These are phyloP conservation scores for Meyerozyma smithsonii DNA, from an alignment of 1,139 yeast species.

Conservation along the genomic window DNA sequence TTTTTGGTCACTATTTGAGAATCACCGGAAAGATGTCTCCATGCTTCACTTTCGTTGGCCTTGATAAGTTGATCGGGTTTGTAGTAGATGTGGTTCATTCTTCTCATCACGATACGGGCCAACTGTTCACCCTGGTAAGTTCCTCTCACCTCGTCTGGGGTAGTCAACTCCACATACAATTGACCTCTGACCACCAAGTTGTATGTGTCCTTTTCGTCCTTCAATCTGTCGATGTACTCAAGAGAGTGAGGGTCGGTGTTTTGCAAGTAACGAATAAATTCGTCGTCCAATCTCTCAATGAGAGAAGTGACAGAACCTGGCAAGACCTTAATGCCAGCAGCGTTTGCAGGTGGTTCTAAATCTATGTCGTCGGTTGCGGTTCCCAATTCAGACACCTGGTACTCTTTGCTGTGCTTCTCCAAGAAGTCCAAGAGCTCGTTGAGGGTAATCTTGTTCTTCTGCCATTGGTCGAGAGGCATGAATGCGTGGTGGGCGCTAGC, in stretches of 20 bases:
- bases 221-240: constrained; percentile 86
- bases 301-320: constrained; percentile 83
- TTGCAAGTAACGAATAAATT: constrained; percentile 82
- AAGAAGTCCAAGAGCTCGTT: constrained; percentile 59
- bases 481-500: constrained; percentile 60
- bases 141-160: constrained; percentile 38
- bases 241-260: constrained; percentile 92
- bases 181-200: constrained; percentile 79
- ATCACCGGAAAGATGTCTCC: constrained; percentile 47
- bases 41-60: constrained; percentile 66
- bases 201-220: constrained; percentile 80
- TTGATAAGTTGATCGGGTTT: constrained; percentile 76
- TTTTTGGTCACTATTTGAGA: constrained; percentile 34
- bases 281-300: constrained; percentile 93
- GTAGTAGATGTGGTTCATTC: constrained; percentile 91
- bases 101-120: constrained; percentile 73
- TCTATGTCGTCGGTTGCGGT: constrained; percentile 75
- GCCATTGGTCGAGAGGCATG: constrained; percentile 86
- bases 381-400: constrained; percentile 77
- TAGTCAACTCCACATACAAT: constrained; percentile 69
- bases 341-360: constrained; percentile 64
- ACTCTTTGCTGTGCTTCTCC: constrained; percentile 53
- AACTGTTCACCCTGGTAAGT: constrained; percentile 51
- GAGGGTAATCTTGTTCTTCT: constrained; percentile 60
- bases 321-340: constrained; percentile 63